These are phyloP conservation scores for Carex pumila DNA, from an alignment of 176 grass and related monocot genomes.

Conservation along the genomic window DNA sequence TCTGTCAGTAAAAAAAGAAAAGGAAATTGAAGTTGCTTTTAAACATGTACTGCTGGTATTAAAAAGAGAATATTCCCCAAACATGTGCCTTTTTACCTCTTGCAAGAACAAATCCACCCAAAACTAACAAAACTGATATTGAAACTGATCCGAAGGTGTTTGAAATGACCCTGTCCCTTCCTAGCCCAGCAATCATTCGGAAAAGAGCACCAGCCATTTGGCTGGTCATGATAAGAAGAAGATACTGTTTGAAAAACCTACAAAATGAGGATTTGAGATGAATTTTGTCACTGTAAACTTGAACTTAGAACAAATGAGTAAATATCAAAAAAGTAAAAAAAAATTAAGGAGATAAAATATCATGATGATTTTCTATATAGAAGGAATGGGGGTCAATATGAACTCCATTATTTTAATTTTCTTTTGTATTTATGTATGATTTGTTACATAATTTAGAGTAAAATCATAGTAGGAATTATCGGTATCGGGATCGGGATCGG, in stretches of 20 bases:
- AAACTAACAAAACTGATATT: slow-evolving; percentile 42
- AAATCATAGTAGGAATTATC: no score
- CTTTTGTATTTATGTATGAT: no score
- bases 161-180: slow-evolving; percentile 59
- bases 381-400: no score
- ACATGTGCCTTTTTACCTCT: slow-evolving; percentile 35
- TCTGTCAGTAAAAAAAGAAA: slow-evolving; percentile 31
- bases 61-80: background rate
- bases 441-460: no score
- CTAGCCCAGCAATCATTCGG: slow-evolving; percentile 49
- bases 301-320: background rate
- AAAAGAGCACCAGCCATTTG: slow-evolving; percentile 61
- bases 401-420: no score
- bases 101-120: slow-evolving; percentile 70
- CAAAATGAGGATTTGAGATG: background rate
- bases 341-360: background rate
- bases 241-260: slow-evolving; percentile 88
- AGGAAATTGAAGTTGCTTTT: background rate
- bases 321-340: no score
- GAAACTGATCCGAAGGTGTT: slow-evolving; percentile 64
- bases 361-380: no score
- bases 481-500: no score
- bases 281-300: background rate
- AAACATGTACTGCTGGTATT: background rate
- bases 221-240: slow-evolving; percentile 56